Base-by-base conservation (phyloP, 139 green algal genomes). In the Chlorokybus atmophyticus region DNA sequence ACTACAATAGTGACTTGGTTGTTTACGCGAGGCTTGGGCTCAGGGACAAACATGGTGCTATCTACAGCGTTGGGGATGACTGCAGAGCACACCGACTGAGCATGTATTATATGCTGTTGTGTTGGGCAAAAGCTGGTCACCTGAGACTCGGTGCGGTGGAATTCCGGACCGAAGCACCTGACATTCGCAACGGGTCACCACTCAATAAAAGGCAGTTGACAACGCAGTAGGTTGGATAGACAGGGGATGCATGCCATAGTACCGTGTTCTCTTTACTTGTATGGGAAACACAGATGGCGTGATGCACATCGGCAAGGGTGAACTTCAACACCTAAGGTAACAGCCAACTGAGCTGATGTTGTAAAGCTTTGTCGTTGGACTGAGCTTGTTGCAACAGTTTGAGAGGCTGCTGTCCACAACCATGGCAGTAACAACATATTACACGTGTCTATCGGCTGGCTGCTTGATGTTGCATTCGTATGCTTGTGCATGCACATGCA, bases 11-110 rank as follows among this genome's bases (percentile, higher is more conserved):
- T 84, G 27, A 87, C 49, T 6, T 4, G 7, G 54, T 30, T 53
- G 8, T 35, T 14, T 5, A 10, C 25, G 19, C 54, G 61, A 3
- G 25, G 57, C 14, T 0, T 21, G 25, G 41, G 40, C 30, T 60
- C 51, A 55, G 84, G 86, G 30, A 52, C 57, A 64, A 93, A 94
- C 41, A 83, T 61, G 10, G 66, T 67, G 1, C 80, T 70, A 64
- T 94, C 84, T 35, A 94, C 85, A 23, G 86, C 90, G 48, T 98
- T 98, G 32, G 90, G 90, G 26, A 98, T 94, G 59, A 96, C 90
- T 4, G 35, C 10, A 44, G n/a, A n/a, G n/a, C n/a, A n/a, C n/a
- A n/a, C n/a, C n/a, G n/a, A n/a, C n/a, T n/a, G n/a, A n/a, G n/a
- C n/a, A n/a, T n/a, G n/a, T n/a, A n/a, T n/a, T n/a, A n/a, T n/a